Base-by-base conservation (phyloP, 192 early-diverging fungal genomes). In the Coemansia sp. region DNA sequence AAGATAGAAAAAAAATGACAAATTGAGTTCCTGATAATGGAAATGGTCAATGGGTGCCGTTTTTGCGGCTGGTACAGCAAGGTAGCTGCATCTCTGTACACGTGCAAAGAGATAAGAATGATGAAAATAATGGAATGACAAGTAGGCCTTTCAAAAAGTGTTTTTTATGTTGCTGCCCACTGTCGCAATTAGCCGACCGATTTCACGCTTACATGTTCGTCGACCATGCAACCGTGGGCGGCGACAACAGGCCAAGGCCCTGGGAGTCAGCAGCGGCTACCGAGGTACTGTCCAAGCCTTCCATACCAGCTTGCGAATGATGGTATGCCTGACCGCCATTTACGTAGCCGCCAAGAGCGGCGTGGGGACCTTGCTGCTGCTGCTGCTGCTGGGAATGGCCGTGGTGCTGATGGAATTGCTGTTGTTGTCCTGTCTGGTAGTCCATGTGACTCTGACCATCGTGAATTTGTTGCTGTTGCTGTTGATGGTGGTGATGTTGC, bases 211-310 rank as follows among this genome's bases (percentile, higher is more conserved):
- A 79, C 69, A 79, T 69, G 58, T 79, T 79, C 23, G 71, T 51
- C 20, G 76, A 70, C 76, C 76, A 79, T 7, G 75, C 61, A 59
- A 79, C 76, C 2, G 76, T 61, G 3, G 76, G 76, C n/a, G 76
- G 76, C 30, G 76, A 79, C 13, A 79, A 64, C 35, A 79, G 45
- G 29, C 76, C 76, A 34, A 79, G 64, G 18, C 68, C 73, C 46
- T 75, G 73, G 10, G 76, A 69, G 27, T 79, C 76, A 10, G 75
- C 46, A 8, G 61, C 60, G 5, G 67, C 53, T 29, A 69, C 68
- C 4, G 63, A 49, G 11, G 76, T 63, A 4, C 67, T 67, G 25
- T 78, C 76, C 20, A 78, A 42, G 10, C 64, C 64, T 0, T 78
- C 75, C 56, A 72, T 71, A n/a, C 70, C 76, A 30, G 65, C 64